phyloP scores from a whole-genome alignment of 306 rosid genomes.

The Bauhinia variegata region DNA sequence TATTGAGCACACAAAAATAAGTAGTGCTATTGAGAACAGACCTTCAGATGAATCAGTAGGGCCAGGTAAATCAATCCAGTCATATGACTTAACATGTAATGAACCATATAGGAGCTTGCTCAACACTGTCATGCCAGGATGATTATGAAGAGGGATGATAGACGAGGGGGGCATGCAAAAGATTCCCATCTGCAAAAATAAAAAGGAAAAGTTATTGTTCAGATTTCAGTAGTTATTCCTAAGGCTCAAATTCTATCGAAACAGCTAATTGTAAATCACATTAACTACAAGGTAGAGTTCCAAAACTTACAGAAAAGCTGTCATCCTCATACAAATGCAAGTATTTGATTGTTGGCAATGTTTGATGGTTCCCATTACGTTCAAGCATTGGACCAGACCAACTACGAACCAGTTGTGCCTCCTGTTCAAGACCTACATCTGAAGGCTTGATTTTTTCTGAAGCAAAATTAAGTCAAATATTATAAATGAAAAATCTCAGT shows the following conservation, averaged over 20 bases:
- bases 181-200: constrained; percentile 78
- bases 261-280: constrained; percentile 11
- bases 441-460: constrained; percentile 51
- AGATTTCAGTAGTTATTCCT: constrained; percentile 36
- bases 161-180: constrained; percentile 95
- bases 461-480: background rate
- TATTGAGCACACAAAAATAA: constrained; percentile 8
- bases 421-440: constrained; percentile 71
- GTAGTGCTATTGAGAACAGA: constrained; percentile 40
- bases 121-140: constrained; percentile 95
- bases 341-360: constrained; percentile 83
- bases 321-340: constrained; percentile 80
- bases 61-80: constrained; percentile 80
- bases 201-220: constrained; percentile 5
- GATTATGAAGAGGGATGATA: constrained; percentile 90
- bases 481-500: constrained; percentile 6
- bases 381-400: constrained; percentile 66
- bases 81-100: constrained; percentile 76
- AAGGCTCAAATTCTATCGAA: constrained; percentile 24
- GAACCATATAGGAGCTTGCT: constrained; percentile 98
- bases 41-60: constrained; percentile 66
- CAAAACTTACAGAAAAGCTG: constrained; percentile 78
- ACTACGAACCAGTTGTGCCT: constrained; percentile 84
- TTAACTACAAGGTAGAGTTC: constrained; percentile 1
- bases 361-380: constrained; percentile 61